Conservation (phyloP, 305 asterid species). For the Fraxinus nigra region DNA sequence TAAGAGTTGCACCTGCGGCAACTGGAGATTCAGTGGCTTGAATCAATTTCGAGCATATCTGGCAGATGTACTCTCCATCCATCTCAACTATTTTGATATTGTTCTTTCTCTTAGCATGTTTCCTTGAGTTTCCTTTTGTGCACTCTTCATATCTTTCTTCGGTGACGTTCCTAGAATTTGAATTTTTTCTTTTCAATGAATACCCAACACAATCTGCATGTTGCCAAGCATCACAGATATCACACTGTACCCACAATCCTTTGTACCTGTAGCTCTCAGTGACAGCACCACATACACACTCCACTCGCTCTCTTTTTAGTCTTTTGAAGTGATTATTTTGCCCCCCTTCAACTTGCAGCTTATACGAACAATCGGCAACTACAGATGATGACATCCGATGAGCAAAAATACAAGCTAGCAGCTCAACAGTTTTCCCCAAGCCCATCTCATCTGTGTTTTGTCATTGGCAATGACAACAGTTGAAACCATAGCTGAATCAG, state of each 20-base stretch:
- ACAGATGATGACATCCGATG: constrained; percentile 70
- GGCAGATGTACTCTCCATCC: constrained; percentile 68
- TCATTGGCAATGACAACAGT: constrained; percentile 29
- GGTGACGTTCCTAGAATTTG: constrained; percentile 34
- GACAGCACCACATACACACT: constrained; percentile 93
- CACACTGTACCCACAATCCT: constrained; percentile 98
- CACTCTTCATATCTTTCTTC: constrained; percentile 28
- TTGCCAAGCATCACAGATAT: constrained; percentile 97
- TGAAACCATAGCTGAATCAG: constrained; percentile 31
- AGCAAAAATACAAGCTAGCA: constrained; percentile 78
- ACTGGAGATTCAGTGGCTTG: constrained; percentile 85
- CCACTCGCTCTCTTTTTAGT: constrained; percentile 87
- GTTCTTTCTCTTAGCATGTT: constrained; percentile 43
- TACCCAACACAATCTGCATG: constrained; percentile 95
- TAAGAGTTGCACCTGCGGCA: constrained; percentile 94
- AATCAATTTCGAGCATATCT: constrained; percentile 68
- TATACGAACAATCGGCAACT: constrained; percentile 33
- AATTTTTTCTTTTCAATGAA: constrained; percentile 49
- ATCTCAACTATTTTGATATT: constrained; percentile 51
- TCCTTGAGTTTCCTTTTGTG: constrained; percentile 34
- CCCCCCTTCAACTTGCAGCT: constrained; percentile 37
- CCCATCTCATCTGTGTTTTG: constrained; percentile 90
- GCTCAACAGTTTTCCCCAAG: constrained; percentile 95
- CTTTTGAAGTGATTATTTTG: constrained; percentile 53
- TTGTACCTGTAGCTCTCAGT: constrained; percentile 72